A percentile compares a stretch with the other conserved stretches of the same genome.
These are phyloP conservation scores for Trypanosoma platydactyli DNA, from an alignment of 208 protist species.

Conservation along the genomic window DNA sequence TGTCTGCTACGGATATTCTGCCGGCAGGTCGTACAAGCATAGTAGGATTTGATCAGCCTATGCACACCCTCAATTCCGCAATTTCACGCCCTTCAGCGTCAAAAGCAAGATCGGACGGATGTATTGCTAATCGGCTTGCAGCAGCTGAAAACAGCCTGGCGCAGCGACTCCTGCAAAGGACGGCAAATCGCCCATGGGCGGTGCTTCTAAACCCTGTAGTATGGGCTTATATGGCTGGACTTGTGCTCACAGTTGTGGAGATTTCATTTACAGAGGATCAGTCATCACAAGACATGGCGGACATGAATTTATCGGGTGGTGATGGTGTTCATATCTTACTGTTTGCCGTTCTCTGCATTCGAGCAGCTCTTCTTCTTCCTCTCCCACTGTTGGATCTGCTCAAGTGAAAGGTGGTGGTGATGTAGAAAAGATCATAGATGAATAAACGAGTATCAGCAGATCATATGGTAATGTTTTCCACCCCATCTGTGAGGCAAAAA, in stretches of 20 bases:
- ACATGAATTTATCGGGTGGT: not conserved
- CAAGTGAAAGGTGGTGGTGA: not conserved
- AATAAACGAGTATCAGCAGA: not conserved
- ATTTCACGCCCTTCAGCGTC: too few relatives aligned
- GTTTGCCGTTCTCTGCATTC: conserved; percentile 28
- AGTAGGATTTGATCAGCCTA: too few relatives aligned
- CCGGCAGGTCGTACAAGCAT: too few relatives aligned
- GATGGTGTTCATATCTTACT: conserved; percentile 13
- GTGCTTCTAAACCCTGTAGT: conserved; percentile 3
- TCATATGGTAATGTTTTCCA: too few relatives aligned
- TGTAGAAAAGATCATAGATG: not conserved
- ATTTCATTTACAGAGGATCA: conserved; percentile 41
- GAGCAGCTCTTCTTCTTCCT: conserved; percentile 31
- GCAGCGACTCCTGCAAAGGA: not conserved
- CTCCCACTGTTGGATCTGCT: conserved; percentile 37
- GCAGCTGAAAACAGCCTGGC: not conserved
- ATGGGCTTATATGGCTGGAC: conserved; percentile 37
- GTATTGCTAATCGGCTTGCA: not conserved
- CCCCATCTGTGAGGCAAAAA: too few relatives aligned
- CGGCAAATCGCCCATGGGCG: conserved; percentile 1
- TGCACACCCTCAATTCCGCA: too few relatives aligned
- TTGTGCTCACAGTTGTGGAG: conserved; percentile 50
- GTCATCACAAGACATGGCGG: conserved; percentile 25
- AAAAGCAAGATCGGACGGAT: not conserved
- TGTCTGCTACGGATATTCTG: too few relatives aligned